Evolutionary conservation across 306 rosid species (phyloP).

Genomic region (Prunus mume): DNA sequence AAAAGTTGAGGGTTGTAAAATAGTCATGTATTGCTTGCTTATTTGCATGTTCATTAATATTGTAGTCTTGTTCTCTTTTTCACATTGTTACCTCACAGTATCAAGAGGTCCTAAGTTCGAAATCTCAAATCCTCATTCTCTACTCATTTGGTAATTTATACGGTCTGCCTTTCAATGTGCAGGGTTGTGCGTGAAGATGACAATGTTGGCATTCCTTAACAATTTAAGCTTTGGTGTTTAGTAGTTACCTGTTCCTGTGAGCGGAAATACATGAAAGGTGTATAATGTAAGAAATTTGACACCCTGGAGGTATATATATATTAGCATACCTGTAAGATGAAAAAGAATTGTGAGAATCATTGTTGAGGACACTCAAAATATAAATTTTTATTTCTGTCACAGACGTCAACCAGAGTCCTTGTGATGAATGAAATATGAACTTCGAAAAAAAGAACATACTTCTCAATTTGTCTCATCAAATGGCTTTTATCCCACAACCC

Average conservation of each 20-base stretch:
- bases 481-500: constrained; percentile 99
- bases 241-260: constrained; percentile 87
- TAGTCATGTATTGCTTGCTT: no score
- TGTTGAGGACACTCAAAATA: background rate
- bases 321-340: constrained; percentile 79
- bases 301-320: constrained; percentile 97
- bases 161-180: background rate
- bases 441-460: constrained; percentile 45
- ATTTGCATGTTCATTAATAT: no score
- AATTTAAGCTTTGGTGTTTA: background rate
- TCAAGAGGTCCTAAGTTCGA: no score
- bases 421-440: background rate
- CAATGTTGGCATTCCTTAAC: background rate
- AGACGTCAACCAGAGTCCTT: background rate
- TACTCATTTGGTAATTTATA: no score
- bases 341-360: background rate
- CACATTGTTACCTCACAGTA: no score
- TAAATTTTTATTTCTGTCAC: background rate
- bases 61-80: no score
- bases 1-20: background rate
- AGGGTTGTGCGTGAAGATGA: background rate
- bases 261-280: constrained; percentile 96
- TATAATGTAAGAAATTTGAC: constrained; percentile 80
- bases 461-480: constrained; percentile 96
- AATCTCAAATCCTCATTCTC: no score